Evolutionary conservation across 306 rosid genomes (phyloP).

Genomic region (Carpinus fangiana): DNA sequence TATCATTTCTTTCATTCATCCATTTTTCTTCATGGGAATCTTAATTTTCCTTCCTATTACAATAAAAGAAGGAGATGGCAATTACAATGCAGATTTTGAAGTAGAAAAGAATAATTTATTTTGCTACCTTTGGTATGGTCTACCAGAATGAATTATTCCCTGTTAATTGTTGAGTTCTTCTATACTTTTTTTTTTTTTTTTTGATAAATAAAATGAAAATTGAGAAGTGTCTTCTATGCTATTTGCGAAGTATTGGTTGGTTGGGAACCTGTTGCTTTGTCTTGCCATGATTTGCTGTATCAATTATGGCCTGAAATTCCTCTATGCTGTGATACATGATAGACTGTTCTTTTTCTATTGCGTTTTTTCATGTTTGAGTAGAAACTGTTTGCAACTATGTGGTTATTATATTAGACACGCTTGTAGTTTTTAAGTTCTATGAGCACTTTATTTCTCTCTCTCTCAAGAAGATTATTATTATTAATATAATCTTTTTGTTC

Average conservation of each 20-base stretch:
- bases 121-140: too few species aligned
- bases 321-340: neutral
- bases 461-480: neutral
- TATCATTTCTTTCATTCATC: neutral
- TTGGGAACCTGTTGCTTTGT: neutral
- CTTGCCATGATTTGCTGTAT: neutral
- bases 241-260: neutral
- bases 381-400: neutral
- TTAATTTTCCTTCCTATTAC: neutral
- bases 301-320: neutral
- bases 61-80: neutral
- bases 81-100: neutral
- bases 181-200: neutral
- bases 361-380: conserved; percentile 3
- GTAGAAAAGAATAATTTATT: neutral
- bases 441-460: neutral
- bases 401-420: neutral
- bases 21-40: neutral
- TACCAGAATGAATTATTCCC: neutral
- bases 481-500: neutral
- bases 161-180: neutral
- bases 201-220: too few species aligned
- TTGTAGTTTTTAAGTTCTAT: neutral
- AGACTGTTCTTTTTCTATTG: neutral
- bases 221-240: neutral